phyloP scores from a whole-genome alignment of 495 filamentous ascomycete genomes.

The Penicillium bovifimosum region DNA sequence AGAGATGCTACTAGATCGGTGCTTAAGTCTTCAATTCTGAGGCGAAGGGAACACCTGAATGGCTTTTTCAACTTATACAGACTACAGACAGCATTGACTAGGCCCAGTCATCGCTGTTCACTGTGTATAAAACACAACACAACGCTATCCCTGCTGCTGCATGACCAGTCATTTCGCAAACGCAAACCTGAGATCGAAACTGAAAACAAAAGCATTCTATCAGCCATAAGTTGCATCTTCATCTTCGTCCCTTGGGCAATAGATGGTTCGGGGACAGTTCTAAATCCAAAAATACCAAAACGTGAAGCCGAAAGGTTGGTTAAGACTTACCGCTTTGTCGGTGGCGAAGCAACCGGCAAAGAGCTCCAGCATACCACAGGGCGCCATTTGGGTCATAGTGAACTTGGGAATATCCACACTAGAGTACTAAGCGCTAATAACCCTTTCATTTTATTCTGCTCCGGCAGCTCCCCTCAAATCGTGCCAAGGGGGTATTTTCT shows the following conservation, averaged over 20 bases:
- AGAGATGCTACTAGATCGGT: too few species aligned
- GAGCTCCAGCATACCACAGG: constrained; percentile 37
- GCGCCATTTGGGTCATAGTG: constrained; percentile 11
- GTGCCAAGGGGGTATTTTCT: background rate
- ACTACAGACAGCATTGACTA: background rate
- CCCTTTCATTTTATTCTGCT: constrained; percentile 8
- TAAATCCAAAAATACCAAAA: background rate
- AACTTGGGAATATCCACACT: background rate
- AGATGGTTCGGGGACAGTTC: background rate
- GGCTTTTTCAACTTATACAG: background rate
- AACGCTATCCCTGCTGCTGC: too few species aligned
- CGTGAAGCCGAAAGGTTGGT: background rate
- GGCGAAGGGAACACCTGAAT: background rate
- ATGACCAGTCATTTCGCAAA: too few species aligned
- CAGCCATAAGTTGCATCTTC: too few species aligned
- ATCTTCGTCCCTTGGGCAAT: too few species aligned
- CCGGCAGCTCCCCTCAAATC: too few species aligned
- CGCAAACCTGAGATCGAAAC: too few species aligned
- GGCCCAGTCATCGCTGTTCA: background rate
- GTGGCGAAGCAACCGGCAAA: constrained; percentile 29
- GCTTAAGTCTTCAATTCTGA: too few species aligned
- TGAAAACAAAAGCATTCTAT: too few species aligned
- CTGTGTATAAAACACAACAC: background rate
- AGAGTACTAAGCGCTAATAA: background rate
- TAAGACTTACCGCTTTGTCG: background rate